Evolutionary conservation across 805 yeast species (phyloP).

Genomic region (Cephaloascus albidus): DNA sequence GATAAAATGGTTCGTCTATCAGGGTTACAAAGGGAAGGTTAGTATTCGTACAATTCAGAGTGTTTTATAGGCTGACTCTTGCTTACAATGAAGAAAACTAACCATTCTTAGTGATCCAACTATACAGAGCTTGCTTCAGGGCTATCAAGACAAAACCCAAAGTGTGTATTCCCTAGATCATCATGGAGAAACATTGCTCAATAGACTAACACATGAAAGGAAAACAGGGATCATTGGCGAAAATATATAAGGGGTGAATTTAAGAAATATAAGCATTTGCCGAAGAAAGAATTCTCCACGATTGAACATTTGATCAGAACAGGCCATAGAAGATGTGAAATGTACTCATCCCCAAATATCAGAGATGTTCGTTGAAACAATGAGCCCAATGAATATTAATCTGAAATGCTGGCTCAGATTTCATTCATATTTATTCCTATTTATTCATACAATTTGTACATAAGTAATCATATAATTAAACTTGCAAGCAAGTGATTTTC

Average conservation of each 20-base stretch:
- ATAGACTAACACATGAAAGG: slow-evolving; percentile 6
- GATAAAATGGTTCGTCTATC: slow-evolving; percentile 30
- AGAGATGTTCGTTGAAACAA: slow-evolving; percentile 52
- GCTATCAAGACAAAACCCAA: slow-evolving; percentile 35
- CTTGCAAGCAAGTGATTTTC: no score
- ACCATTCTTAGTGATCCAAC: slow-evolving; percentile 24
- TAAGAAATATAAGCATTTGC: slow-evolving; percentile 40
- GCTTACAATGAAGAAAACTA: no score
- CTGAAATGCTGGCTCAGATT: no score
- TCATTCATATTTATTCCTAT: no score
- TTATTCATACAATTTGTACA: no score
- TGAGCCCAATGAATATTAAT: no score
- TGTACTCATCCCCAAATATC: slow-evolving; percentile 62
- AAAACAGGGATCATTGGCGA: slow-evolving; percentile 19
- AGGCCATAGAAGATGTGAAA: slow-evolving; percentile 65
- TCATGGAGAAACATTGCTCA: no score
- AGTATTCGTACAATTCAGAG: no score
- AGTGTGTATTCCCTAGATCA: slow-evolving; percentile 12
- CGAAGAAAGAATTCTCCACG: slow-evolving; percentile 75
- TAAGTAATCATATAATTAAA: no score
- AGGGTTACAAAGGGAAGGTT: slow-evolving; percentile 29
- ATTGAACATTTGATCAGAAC: slow-evolving; percentile 75
- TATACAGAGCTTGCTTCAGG: slow-evolving; percentile 39
- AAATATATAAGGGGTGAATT: slow-evolving; percentile 54
- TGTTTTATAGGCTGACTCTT: no score